phyloP scores from a whole-genome alignment of 2,329 filamentous ascomycete genomes.

The Didymella lethalis region DNA sequence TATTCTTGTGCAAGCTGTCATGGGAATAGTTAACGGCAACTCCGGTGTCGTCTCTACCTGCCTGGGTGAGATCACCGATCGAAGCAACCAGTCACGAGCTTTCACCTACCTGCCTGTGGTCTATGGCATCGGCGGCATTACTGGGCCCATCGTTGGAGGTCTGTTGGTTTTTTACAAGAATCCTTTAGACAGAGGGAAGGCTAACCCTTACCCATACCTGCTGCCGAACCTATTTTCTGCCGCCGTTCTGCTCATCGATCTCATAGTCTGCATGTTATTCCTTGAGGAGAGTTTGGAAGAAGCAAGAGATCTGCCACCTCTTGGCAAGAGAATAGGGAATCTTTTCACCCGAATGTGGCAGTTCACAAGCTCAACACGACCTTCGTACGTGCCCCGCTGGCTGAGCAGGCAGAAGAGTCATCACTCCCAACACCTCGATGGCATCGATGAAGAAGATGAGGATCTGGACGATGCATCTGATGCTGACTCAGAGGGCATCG shows the following conservation, averaged over 20 bases:
- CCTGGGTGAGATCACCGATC: slow-evolving; percentile 91
- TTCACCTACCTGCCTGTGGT: slow-evolving; percentile 95
- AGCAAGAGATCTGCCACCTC: slow-evolving; percentile 66
- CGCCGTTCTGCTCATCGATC: slow-evolving; percentile 72
- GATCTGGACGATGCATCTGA: slow-evolving; percentile 52
- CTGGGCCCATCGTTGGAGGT: slow-evolving; percentile 89
- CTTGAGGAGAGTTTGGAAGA: slow-evolving; percentile 86
- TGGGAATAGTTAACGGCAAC: slow-evolving; percentile 95
- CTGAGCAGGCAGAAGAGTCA: slow-evolving; percentile 37
- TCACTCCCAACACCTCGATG: slow-evolving; percentile 45
- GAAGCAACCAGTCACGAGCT: slow-evolving; percentile 89
- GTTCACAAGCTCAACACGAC: slow-evolving; percentile 66
- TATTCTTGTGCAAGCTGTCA: slow-evolving; percentile 82
- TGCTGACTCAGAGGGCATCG: slow-evolving; percentile 50
- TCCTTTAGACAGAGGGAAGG: slow-evolving; percentile 60
- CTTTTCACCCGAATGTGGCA: slow-evolving; percentile 75
- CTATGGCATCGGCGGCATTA: slow-evolving; percentile 94
- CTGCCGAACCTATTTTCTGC: slow-evolving; percentile 83
- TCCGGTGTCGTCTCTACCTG: slow-evolving; percentile 93
- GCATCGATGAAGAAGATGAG: slow-evolving; percentile 52
- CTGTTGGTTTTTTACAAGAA: slow-evolving; percentile 73
- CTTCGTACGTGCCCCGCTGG: slow-evolving; percentile 64
- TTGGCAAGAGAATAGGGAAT: slow-evolving; percentile 65
- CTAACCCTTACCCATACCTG: slow-evolving; percentile 78
- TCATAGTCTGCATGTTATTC: slow-evolving; percentile 78